A percentile compares a stretch with the other conserved stretches of the same genome.
These are phyloP conservation scores for Eucalyptus tenuipes DNA, from an alignment of 345 rosid species.

Conservation along the genomic window DNA sequence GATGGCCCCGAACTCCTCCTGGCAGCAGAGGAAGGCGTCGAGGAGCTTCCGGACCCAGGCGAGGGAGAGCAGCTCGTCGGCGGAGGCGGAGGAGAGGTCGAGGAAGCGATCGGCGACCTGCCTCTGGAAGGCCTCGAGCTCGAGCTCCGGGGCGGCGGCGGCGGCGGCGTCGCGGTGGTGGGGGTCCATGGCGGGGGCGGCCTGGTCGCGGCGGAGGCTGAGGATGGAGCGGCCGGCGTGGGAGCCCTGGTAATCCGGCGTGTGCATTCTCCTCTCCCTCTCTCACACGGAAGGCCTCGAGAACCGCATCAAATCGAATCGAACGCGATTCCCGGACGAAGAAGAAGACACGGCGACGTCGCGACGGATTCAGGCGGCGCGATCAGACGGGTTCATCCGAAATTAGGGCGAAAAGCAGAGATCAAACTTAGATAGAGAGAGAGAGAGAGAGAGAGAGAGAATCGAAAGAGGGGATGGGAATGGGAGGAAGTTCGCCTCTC, in stretches of 20 bases:
- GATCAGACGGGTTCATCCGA: neutral
- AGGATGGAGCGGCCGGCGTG: conserved; percentile 29
- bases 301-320: neutral
- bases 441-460: neutral
- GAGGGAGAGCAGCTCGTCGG: conserved; percentile 25
- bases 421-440: neutral
- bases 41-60: conserved; percentile 30
- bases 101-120: conserved; percentile 11
- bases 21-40: conserved; percentile 19
- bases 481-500: neutral
- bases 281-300: neutral
- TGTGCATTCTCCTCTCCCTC: conserved; percentile 31
- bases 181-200: neutral
- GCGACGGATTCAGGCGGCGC: neutral
- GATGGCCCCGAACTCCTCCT: conserved; percentile 22
- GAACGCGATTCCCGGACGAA: neutral
- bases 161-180: neutral
- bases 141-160: neutral
- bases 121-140: conserved; percentile 18
- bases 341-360: neutral
- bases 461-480: neutral
- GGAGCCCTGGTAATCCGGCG: conserved; percentile 42
- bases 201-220: conserved; percentile 36
- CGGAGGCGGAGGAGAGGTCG: conserved; percentile 4
- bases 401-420: neutral